Evolutionary conservation across 2,329 filamentous ascomycete genomes (phyloP).

Genomic region (Raffaelea albimanens): DNA sequence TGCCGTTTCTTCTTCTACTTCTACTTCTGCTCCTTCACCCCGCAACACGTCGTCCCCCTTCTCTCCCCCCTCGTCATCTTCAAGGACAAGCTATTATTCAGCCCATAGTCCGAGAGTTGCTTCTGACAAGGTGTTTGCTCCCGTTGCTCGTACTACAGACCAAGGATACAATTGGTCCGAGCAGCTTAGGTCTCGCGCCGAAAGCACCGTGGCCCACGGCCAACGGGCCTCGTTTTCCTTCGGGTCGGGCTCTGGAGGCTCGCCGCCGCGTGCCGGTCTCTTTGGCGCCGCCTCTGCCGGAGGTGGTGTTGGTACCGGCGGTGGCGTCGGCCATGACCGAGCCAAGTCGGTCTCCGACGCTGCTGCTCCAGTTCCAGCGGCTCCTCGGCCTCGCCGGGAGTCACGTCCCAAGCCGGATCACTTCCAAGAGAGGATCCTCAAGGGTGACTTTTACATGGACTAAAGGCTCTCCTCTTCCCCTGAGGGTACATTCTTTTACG

Average conservation of each 20-base stretch:
- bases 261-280: conserved; percentile 29
- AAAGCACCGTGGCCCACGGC: conserved; percentile 57
- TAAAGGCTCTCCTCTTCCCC: conserved; percentile 30
- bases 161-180: conserved; percentile 97
- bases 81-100: conserved; percentile 23
- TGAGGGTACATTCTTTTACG: background rate
- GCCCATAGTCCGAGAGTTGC: conserved; percentile 39
- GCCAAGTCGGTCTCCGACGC: conserved; percentile 58
- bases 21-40: background rate
- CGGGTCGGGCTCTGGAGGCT: conserved; percentile 31
- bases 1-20: conserved; percentile 15
- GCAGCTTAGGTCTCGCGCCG: conserved; percentile 84
- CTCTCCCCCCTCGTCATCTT: conserved; percentile 16
- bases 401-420: conserved; percentile 71
- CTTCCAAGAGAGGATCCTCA: conserved; percentile 93
- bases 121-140: conserved; percentile 49
- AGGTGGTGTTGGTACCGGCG: conserved; percentile 11
- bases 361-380: conserved; percentile 41
- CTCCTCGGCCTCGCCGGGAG: conserved; percentile 34
- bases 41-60: background rate
- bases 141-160: conserved; percentile 57
- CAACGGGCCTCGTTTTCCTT: conserved; percentile 51
- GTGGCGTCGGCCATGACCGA: conserved; percentile 43
- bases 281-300: conserved; percentile 1
- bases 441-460: conserved; percentile 98